A percentile compares a stretch with the other conserved stretches of the same genome.
These are phyloP conservation scores for Entomortierella chlamydospora DNA, from an alignment of 192 early-diverging fungal genomes.

Conservation along the genomic window DNA sequence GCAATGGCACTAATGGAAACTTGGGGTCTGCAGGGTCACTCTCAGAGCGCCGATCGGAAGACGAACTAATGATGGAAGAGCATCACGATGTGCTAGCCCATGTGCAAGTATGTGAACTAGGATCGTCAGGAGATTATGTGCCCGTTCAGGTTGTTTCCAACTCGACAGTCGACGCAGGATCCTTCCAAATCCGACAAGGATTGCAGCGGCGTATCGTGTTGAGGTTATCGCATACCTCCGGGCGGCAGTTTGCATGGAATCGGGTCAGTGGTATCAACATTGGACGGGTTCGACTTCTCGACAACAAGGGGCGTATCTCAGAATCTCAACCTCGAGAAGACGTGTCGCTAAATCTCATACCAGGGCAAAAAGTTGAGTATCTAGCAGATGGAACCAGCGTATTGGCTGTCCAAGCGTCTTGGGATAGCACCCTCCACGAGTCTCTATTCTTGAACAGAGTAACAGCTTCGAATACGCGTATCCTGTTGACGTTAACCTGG, in stretches of 20 bases:
- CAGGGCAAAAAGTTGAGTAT: slow-evolving; percentile 62
- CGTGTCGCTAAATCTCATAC: slow-evolving; percentile 56
- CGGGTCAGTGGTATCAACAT: slow-evolving; percentile 56
- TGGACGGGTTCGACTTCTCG: slow-evolving; percentile 63
- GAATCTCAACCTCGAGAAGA: slow-evolving; percentile 61
- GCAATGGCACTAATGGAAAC: neutral
- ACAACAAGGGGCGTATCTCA: slow-evolving; percentile 71
- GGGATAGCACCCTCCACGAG: slow-evolving; percentile 83
- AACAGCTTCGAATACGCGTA: slow-evolving; percentile 67
- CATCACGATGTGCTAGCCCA: slow-evolving; percentile 76
- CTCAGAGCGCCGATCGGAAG: slow-evolving; percentile 62
- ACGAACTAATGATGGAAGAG: slow-evolving; percentile 77
- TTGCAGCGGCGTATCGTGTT: slow-evolving; percentile 77
- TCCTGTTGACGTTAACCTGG: slow-evolving; percentile 68
- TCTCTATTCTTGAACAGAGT: slow-evolving; percentile 75
- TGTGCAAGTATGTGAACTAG: slow-evolving; percentile 76
- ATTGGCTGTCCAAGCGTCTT: slow-evolving; percentile 65
- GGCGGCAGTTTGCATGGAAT: slow-evolving; percentile 71
- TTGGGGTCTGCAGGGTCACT: slow-evolving; percentile 1
- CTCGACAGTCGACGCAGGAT: slow-evolving; percentile 57
- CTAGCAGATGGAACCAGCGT: slow-evolving; percentile 75
- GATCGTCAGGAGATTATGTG: slow-evolving; percentile 69
- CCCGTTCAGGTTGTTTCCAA: slow-evolving; percentile 66
- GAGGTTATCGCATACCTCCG: slow-evolving; percentile 74
- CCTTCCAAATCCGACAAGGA: slow-evolving; percentile 77